Conservation (phyloP, 805 yeast species). For the Candida odintsovae region DNA sequence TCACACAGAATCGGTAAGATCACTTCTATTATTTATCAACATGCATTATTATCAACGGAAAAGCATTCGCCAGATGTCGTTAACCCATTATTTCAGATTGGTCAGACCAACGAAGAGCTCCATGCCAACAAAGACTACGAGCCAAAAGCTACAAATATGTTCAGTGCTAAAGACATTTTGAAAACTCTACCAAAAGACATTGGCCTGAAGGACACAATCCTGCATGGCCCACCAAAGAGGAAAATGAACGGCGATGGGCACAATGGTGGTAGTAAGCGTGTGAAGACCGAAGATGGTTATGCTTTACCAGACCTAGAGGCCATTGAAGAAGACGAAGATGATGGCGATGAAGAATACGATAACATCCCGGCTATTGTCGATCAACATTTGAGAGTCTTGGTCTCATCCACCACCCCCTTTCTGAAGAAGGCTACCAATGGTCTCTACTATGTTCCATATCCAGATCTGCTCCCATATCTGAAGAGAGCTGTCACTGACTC, state of each 20-base stretch:
- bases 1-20: slow-evolving; percentile 64
- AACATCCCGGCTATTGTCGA: slow-evolving; percentile 35
- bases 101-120: slow-evolving; percentile 43
- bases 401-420: slow-evolving; percentile 53
- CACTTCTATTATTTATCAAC: slow-evolving; percentile 57
- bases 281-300: slow-evolving; percentile 37
- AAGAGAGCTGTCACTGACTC: slow-evolving; percentile 50
- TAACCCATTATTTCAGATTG: slow-evolving; percentile 40
- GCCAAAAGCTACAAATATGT: slow-evolving; percentile 25
- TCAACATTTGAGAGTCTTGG: slow-evolving; percentile 65
- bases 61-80: slow-evolving; percentile 38
- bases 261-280: slow-evolving; percentile 26
- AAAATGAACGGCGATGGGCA: slow-evolving; percentile 18
- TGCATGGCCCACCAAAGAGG: slow-evolving; percentile 34
- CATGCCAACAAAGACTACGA: slow-evolving; percentile 26
- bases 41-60: slow-evolving; percentile 55
- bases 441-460: slow-evolving; percentile 57
- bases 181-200: slow-evolving; percentile 34
- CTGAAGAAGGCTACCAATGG: slow-evolving; percentile 52
- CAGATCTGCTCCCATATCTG: slow-evolving; percentile 39
- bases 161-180: slow-evolving; percentile 39
- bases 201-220: slow-evolving; percentile 41
- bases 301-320: slow-evolving; percentile 15
- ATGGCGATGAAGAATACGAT: slow-evolving; percentile 25
- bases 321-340: slow-evolving; percentile 23